Base-by-base conservation (phyloP, 1,284 basidiomycete species). In the Violaceomyces palustris region DNA sequence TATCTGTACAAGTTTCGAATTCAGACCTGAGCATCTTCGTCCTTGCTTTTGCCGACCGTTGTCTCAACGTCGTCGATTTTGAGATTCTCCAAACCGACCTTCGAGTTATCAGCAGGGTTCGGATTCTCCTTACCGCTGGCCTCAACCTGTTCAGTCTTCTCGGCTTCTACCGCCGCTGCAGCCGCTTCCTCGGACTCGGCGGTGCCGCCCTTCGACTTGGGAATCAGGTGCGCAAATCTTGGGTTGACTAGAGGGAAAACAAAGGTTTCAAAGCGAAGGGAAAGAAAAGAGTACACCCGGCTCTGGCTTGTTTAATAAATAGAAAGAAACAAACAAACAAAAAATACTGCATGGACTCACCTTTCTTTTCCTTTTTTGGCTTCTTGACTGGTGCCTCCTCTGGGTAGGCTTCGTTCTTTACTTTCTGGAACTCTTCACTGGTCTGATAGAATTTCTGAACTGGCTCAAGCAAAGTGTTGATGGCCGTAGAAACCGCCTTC, bases 391-490 rank as follows among this genome's bases (percentile, higher is more conserved):
- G 45, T 18, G 39, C 50, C 23, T 67, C 64, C 23, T 62, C 52
- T 0, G 91, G 91, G 78, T 97, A 98, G 14, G 90, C 93, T 15
- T 84, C 75, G 63, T 80, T 80, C 71, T 87, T 85, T 8, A 85
- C 77, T 69, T 80, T 80, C 74, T 87, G 81, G 83, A 90, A 97
- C 69, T 88, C 88, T 59, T 84, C 80, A 62, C 83, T 82, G 45
- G 76, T 80, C 61, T 84, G 81, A 64, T 88, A 94, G 38, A 82
- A 79, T 59, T 82, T 80, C 58, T 86, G 81, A 39, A 99, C 85
- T 0, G 93, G 93, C 23, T 81, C 82, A 28, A 98, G 76, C 23
- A 99, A 75, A n/a, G 77, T 77, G 61, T 81, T 80, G 64, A 98
- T 84, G 5, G 84, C 85, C 23, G 83, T 82, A n/a, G 82, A 43